These are phyloP conservation scores for Fusarium secorum DNA, from an alignment of 2,329 filamentous ascomycete genomes.

Conservation along the genomic window DNA sequence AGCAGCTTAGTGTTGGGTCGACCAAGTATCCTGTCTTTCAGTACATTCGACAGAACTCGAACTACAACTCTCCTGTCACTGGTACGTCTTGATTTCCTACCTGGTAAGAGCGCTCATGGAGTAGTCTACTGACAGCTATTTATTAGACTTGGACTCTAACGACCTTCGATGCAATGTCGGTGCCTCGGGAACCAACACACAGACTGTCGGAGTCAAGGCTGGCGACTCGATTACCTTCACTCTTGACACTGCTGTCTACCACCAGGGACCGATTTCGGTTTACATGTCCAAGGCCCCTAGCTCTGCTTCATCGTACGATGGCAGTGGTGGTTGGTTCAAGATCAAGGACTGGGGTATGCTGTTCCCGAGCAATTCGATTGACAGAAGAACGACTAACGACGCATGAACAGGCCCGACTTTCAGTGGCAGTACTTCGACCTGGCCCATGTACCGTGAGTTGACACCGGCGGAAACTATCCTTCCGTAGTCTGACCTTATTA, in stretches of 20 bases:
- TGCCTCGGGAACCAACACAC: neutral
- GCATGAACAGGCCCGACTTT: neutral
- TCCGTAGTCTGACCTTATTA: neutral
- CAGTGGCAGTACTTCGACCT: neutral
- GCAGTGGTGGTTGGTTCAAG: constrained; percentile 3
- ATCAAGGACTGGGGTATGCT: constrained; percentile 8
- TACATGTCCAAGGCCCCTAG: constrained; percentile 10
- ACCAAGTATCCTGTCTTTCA: neutral
- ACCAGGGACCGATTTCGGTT: constrained; percentile 2
- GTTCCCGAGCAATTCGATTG: accelerated
- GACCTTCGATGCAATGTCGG: constrained; percentile 14
- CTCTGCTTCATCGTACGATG: neutral
- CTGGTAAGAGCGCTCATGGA: accelerated
- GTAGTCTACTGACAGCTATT: accelerated
- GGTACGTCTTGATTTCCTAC: neutral
- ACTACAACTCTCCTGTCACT: constrained; percentile 15
- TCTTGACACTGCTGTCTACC: constrained; percentile 2
- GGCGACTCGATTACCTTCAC: constrained; percentile 14
- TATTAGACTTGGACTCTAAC: neutral
- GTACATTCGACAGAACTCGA: constrained; percentile 13
- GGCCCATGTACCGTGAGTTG: neutral
- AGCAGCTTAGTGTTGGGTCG: constrained; percentile 3
- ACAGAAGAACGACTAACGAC: accelerated
- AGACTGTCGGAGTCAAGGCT: constrained; percentile 1
- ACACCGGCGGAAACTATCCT: accelerated